Percentiles rank a stretch among this genome's conserved stretches.
phyloP scores from a whole-genome alignment of 1,284 basidiomycete species.

The Fomitiporia mediterranea region DNA sequence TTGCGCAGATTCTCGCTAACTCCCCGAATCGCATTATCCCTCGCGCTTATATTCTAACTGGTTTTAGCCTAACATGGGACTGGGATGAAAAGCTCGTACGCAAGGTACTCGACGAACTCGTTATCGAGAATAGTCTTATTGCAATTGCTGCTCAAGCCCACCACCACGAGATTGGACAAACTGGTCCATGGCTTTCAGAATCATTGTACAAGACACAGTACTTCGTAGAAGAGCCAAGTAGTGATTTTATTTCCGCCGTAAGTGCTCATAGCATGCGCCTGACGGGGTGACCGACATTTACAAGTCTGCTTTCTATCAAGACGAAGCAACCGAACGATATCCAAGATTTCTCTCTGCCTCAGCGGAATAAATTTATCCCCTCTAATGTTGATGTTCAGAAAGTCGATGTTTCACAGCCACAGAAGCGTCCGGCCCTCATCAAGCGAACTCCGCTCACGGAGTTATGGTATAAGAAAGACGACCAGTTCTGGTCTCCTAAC shows the following conservation, averaged over 20 bases:
- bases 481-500: constrained; percentile 91
- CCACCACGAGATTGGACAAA: constrained; percentile 50
- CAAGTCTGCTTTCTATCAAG: constrained; percentile 33
- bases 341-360: constrained; percentile 69
- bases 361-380: constrained; percentile 87
- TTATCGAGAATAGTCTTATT: constrained; percentile 61
- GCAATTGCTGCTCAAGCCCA: constrained; percentile 75
- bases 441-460: constrained; percentile 65
- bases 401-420: constrained; percentile 61
- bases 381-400: constrained; percentile 79
- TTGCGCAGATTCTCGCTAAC: constrained; percentile 75
- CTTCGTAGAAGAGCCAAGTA: constrained; percentile 60
- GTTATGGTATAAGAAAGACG: constrained; percentile 96
- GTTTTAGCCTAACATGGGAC: constrained; percentile 69
- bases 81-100: constrained; percentile 71
- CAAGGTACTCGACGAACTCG: constrained; percentile 59
- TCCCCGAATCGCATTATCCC: constrained; percentile 79
- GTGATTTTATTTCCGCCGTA: constrained; percentile 62
- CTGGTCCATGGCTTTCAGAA: constrained; percentile 59
- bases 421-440: constrained; percentile 72
- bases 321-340: constrained; percentile 59
- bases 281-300: too few relatives aligned
- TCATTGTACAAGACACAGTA: constrained; percentile 89
- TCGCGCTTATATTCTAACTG: constrained; percentile 74
- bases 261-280: constrained; percentile 20